Base-by-base conservation (phyloP, 169 alveolate genomes). In the Babesia divergens region DNA sequence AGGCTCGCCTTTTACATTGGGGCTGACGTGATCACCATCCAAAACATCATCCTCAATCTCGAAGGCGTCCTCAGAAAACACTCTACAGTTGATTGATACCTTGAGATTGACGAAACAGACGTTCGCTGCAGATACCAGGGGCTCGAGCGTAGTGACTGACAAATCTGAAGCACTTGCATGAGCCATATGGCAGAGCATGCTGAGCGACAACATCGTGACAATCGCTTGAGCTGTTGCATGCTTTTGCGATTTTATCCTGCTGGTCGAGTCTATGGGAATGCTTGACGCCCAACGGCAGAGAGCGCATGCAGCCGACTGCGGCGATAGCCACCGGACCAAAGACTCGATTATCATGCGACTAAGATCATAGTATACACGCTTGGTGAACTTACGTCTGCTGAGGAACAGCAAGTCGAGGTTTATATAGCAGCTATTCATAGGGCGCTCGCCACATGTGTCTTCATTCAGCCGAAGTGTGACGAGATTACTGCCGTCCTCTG, bases 61-160 rank as follows among this genome's bases (percentile, higher is more conserved):
- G 0, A 62, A 9, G 2, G 59, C 72, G 16, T 47, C 51, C 37
- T 44, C 60, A 42, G 35, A 26, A 0, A 46, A 44, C n/a, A 46
- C 56, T 2, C 26, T 60, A 0, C 60, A 18, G 9, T 24, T 37
- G 31, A 62, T 46, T 5, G 72, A 62, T 7, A 62, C 72, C 72
- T 65, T 62, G 37, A 75, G 46, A 37, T 75, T 75, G 1, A 75
- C 65, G n/a, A 65, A 62, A 37, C 68, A 38, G 32, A 75, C 80
- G 35, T 75, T 75, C 4, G 69, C 65, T 3, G 85, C 65, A 3
- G 85, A 75, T 8, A 75, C 53, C 40, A 75, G 51, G 40, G 85
- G 60, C 22, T 75, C 85, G 38, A 75, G 47, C 16, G 64, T 29
- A 3, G 40, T 13, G 35, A 56, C 18, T 7, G 37, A 14, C 29